These are phyloP conservation scores for Atalantia buxifolia DNA, from an alignment of 345 rosid species.

Conservation along the genomic window DNA sequence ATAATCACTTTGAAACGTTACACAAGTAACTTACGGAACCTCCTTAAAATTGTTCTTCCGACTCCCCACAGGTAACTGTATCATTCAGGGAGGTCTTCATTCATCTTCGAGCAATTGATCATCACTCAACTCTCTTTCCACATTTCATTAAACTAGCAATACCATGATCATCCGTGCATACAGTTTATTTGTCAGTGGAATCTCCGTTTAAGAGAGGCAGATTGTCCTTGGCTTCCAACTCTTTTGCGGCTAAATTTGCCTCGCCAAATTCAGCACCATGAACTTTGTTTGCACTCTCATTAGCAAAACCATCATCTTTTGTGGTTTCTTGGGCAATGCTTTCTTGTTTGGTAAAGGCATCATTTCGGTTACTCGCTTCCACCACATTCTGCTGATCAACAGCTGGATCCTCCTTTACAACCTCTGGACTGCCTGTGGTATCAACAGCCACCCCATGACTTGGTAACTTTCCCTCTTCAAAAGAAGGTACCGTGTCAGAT, in stretches of 20 bases:
- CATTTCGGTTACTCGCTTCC: slow-evolving; percentile 15
- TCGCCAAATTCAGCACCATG: slow-evolving; percentile 10
- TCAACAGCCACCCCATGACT: slow-evolving; percentile 24
- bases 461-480: slow-evolving; percentile 11
- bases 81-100: background rate
- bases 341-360: slow-evolving; percentile 14
- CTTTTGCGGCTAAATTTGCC: background rate
- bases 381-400: background rate
- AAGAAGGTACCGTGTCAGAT: slow-evolving; percentile 6
- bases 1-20: background rate
- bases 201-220: background rate
- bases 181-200: background rate
- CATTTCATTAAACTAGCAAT: background rate
- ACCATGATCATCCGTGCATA: background rate
- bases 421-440: slow-evolving; percentile 4
- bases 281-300: slow-evolving; percentile 24
- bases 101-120: background rate
- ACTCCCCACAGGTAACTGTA: background rate
- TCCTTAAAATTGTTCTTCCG: background rate
- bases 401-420: background rate
- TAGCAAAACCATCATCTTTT: slow-evolving; percentile 11
- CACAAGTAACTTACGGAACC: background rate
- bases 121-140: background rate
- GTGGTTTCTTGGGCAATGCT: slow-evolving; percentile 14
- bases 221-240: background rate